Conservation (phyloP, 2,329 filamentous ascomycete genomes). For the Coniella vitis region DNA sequence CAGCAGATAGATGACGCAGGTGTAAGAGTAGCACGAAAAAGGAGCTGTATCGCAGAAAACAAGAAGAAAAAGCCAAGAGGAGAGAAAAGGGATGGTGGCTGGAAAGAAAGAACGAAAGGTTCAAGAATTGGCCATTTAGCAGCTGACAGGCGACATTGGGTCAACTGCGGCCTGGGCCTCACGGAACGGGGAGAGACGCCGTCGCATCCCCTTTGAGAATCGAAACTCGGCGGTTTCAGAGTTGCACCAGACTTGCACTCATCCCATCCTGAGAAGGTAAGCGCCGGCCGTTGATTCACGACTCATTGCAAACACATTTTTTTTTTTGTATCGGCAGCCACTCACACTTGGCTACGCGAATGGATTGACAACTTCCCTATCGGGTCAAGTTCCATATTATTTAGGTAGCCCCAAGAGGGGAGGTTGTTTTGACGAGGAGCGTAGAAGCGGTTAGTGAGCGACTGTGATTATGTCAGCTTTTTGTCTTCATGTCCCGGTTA, state of each 20-base stretch:
- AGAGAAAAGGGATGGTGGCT: not conserved
- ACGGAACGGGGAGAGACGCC: conserved; percentile 8
- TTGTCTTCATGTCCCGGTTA: too few relatives aligned
- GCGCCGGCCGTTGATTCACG: conserved; percentile 17
- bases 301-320: not conserved
- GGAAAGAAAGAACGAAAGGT: not conserved
- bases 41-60: not conserved
- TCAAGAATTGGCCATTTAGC: not conserved
- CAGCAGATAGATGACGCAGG: conserved; percentile 11
- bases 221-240: conserved; percentile 38
- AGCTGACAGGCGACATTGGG: not conserved
- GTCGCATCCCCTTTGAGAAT: conserved; percentile 6
- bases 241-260: conserved; percentile 35
- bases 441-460: not conserved
- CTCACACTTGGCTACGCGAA: too few relatives aligned
- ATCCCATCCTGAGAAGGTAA: conserved; percentile 21
- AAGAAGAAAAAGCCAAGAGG: not conserved
- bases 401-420: not conserved
- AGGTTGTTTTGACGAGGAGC: not conserved
- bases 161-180: not conserved
- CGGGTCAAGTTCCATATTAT: not conserved
- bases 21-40: not conserved
- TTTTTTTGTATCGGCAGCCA: not conserved
- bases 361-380: not conserved
- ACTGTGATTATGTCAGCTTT: not conserved